Percentiles rank a stretch among this genome's conserved stretches.
These are phyloP conservation scores for Fagus sylvatica DNA, from an alignment of 306 rosid genomes.

Conservation along the genomic window DNA sequence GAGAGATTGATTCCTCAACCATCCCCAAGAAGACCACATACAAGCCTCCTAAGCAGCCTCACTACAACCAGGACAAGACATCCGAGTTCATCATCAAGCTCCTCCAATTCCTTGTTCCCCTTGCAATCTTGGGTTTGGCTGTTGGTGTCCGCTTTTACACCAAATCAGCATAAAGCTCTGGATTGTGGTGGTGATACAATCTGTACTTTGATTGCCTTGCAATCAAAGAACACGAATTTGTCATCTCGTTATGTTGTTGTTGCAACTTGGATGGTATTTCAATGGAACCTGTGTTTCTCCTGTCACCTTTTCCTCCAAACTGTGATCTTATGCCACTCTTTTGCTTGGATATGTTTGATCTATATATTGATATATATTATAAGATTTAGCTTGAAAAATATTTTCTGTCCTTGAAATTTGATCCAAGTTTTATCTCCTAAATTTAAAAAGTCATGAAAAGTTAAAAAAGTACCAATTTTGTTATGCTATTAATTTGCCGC, in stretches of 20 bases:
- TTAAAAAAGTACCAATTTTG: too few species aligned
- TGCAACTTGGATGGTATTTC: not conserved
- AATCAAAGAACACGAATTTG: not conserved
- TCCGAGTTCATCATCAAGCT: constrained; percentile 57
- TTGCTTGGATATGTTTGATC: not conserved
- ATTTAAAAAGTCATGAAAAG: too few species aligned
- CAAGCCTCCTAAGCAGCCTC: constrained; percentile 54
- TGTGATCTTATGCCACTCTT: too few species aligned
- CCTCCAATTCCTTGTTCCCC: constrained; percentile 60
- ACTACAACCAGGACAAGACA: constrained; percentile 63
- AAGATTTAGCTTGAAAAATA: too few species aligned
- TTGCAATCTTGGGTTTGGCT: constrained; percentile 58
- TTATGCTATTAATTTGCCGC: too few species aligned
- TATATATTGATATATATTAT: not conserved
- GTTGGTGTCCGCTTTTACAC: constrained; percentile 52
- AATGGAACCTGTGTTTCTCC: not conserved
- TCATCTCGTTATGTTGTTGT: not conserved
- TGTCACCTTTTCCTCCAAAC: not conserved
- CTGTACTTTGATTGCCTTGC: not conserved
- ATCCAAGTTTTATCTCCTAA: too few species aligned
- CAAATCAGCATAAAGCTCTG: constrained; percentile 37
- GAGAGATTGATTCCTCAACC: constrained; percentile 48
- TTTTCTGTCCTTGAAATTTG: too few species aligned
- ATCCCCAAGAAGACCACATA: constrained; percentile 43
- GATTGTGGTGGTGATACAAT: not conserved